Evolutionary conservation across 2,329 filamentous ascomycete genomes (phyloP).

Genomic region (Colletotrichum tofieldiae): DNA sequence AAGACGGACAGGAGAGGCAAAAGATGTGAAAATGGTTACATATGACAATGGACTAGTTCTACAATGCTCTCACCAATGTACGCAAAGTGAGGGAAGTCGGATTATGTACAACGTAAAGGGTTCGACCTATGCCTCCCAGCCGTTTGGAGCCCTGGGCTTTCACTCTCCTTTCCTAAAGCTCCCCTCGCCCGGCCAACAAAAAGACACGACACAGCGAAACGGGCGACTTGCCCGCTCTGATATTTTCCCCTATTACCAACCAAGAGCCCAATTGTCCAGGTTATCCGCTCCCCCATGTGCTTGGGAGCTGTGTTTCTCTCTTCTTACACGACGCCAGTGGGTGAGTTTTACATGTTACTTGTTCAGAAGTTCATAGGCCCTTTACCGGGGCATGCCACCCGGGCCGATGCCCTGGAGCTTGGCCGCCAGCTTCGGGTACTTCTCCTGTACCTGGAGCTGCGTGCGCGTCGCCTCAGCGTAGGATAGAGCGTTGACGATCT

Average conservation of each 20-base stretch:
- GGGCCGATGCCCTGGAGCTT: constrained; percentile 74
- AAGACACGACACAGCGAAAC: constrained; percentile 31
- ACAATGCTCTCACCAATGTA: constrained; percentile 42
- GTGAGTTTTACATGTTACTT: constrained; percentile 22
- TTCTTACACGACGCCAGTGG: constrained; percentile 38
- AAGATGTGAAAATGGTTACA: constrained; percentile 6
- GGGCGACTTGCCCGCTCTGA: constrained; percentile 30
- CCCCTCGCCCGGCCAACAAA: constrained; percentile 26
- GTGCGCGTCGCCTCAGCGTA: constrained; percentile 98
- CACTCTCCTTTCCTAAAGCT: constrained; percentile 31
- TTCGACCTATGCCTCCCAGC: constrained; percentile 32
- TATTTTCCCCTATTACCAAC: constrained; percentile 37
- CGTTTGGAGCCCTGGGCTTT: constrained; percentile 28
- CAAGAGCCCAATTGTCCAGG: constrained; percentile 23
- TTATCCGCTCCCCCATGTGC: constrained; percentile 18
- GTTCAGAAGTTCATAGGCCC: constrained; percentile 3
- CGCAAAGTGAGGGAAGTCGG: constrained; percentile 41
- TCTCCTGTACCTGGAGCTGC: constrained; percentile 92
- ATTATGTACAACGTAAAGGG: constrained; percentile 40
- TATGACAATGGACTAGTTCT: constrained; percentile 39
- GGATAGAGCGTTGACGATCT: constrained; percentile 95
- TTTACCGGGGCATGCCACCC: constrained; percentile 47
- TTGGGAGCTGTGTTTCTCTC: constrained; percentile 30
- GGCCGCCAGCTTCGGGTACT: constrained; percentile 84
- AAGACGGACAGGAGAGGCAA: background rate